phyloP scores from a whole-genome alignment of 768 basidiomycete species.

The Macrolepiota dolichaula region DNA sequence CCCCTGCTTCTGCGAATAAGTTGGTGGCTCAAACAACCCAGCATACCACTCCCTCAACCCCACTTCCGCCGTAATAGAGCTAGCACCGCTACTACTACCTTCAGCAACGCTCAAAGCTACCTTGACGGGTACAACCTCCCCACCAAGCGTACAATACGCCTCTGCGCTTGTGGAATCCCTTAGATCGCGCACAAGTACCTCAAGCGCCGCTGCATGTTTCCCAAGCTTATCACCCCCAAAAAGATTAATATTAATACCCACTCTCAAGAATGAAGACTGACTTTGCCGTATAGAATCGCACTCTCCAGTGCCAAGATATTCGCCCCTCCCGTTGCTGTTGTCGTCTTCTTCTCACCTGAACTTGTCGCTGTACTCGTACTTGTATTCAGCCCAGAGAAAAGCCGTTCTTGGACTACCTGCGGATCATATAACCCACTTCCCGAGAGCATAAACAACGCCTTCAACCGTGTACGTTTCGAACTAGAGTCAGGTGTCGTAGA shows the following conservation, averaged over 20 bases:
- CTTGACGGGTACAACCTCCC: slow-evolving; percentile 66
- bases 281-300: slow-evolving; percentile 80
- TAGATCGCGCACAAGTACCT: slow-evolving; percentile 64
- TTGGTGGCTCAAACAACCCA: slow-evolving; percentile 34
- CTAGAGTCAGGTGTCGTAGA: slow-evolving; percentile 81
- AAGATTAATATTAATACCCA: neutral
- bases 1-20: slow-evolving; percentile 19
- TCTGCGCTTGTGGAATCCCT: slow-evolving; percentile 79
- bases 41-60: slow-evolving; percentile 53
- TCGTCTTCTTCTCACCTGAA: slow-evolving; percentile 21
- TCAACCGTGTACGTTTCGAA: slow-evolving; percentile 70
- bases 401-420: slow-evolving; percentile 34
- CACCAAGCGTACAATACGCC: slow-evolving; percentile 79
- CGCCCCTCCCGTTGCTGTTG: slow-evolving; percentile 21
- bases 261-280: slow-evolving; percentile 20
- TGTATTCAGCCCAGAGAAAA: slow-evolving; percentile 24
- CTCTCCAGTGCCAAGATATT: slow-evolving; percentile 66
- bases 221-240: slow-evolving; percentile 23
- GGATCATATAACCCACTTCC: slow-evolving; percentile 70
- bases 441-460: slow-evolving; percentile 76
- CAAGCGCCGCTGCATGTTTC: slow-evolving; percentile 61
- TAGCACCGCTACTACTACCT: neutral
- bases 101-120: slow-evolving; percentile 49
- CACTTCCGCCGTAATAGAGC: slow-evolving; percentile 20
- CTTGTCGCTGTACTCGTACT: neutral